Evolutionary conservation across 2,329 filamentous ascomycete species (phyloP).

Genomic region (Diaporthe citrichinensis): DNA sequence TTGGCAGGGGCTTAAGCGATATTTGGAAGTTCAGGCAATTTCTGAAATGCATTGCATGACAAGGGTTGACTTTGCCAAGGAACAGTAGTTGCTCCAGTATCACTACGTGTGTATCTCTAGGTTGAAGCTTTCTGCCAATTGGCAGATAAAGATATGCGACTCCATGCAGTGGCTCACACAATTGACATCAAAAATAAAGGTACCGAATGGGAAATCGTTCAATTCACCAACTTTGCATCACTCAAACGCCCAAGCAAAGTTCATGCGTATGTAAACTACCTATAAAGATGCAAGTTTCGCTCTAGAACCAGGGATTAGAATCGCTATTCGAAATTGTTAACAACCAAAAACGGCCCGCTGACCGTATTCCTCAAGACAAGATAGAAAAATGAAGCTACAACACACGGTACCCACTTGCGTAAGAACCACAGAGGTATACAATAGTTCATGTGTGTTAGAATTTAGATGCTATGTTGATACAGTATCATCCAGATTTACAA

Average conservation of each 20-base stretch:
- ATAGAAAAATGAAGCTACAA: too few relatives aligned
- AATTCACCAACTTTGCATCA: not conserved
- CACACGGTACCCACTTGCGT: not conserved
- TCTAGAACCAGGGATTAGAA: too few relatives aligned
- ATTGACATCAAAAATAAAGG: not conserved
- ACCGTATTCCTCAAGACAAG: too few relatives aligned
- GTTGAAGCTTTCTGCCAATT: not conserved
- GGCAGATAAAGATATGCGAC: not conserved
- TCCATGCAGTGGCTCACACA: not conserved
- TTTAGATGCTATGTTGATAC: not conserved
- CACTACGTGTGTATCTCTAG: too few relatives aligned
- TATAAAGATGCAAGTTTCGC: too few relatives aligned
- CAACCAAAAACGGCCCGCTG: not conserved
- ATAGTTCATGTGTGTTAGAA: not conserved
- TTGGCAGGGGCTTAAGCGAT: conserved; percentile 24
- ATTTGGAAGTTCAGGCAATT: not conserved
- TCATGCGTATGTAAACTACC: too few relatives aligned
- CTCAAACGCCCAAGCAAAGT: not conserved
- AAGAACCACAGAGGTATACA: not conserved
- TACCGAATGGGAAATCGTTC: not conserved
- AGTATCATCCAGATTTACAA: not conserved
- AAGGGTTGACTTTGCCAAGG: conserved; percentile 1
- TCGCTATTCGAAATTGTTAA: not conserved
- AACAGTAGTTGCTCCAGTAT: not conserved
- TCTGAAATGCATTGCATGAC: not conserved